These are phyloP conservation scores for Pythium phragmiticola DNA, from an alignment of 352 stramenopile species.

Conservation along the genomic window DNA sequence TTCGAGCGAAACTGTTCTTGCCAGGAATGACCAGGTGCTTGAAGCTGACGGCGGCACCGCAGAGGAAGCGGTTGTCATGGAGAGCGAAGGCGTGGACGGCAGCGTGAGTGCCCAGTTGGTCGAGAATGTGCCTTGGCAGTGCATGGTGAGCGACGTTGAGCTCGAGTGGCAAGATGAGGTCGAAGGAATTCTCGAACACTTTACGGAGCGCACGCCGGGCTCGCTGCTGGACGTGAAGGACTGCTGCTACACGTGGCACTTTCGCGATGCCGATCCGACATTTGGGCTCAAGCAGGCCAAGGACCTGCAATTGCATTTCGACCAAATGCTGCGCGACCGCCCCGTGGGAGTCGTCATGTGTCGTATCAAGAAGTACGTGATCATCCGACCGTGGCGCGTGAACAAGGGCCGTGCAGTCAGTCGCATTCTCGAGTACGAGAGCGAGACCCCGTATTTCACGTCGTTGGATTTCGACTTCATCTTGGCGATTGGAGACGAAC, in stretches of 20 bases:
- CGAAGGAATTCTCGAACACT: slow-evolving; percentile 83
- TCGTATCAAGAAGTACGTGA: slow-evolving; percentile 88
- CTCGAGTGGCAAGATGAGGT: slow-evolving; percentile 77
- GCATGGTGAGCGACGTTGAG: slow-evolving; percentile 79
- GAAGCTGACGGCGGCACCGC: slow-evolving; percentile 1
- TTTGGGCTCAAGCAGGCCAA: slow-evolving; percentile 88
- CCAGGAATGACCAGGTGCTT: neutral
- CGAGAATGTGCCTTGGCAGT: slow-evolving; percentile 69
- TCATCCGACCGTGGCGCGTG: slow-evolving; percentile 80
- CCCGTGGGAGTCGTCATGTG: slow-evolving; percentile 86
- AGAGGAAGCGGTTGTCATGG: neutral
- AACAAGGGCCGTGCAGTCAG: slow-evolving; percentile 87
- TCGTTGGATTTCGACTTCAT: slow-evolving; percentile 86
- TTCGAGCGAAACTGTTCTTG: slow-evolving; percentile 10
- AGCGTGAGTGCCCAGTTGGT: neutral
- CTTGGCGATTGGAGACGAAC: slow-evolving; percentile 79
- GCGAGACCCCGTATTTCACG: slow-evolving; percentile 72
- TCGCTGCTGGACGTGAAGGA: slow-evolving; percentile 85
- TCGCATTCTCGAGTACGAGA: slow-evolving; percentile 82
- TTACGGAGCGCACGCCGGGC: slow-evolving; percentile 85
- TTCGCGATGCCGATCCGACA: slow-evolving; percentile 79
- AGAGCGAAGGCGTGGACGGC: neutral
- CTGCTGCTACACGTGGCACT: slow-evolving; percentile 88
- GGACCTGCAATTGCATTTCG: slow-evolving; percentile 88
- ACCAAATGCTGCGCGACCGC: slow-evolving; percentile 86